phyloP scores from a whole-genome alignment of 495 filamentous ascomycete species.

The Hypoxylon trugodes region DNA sequence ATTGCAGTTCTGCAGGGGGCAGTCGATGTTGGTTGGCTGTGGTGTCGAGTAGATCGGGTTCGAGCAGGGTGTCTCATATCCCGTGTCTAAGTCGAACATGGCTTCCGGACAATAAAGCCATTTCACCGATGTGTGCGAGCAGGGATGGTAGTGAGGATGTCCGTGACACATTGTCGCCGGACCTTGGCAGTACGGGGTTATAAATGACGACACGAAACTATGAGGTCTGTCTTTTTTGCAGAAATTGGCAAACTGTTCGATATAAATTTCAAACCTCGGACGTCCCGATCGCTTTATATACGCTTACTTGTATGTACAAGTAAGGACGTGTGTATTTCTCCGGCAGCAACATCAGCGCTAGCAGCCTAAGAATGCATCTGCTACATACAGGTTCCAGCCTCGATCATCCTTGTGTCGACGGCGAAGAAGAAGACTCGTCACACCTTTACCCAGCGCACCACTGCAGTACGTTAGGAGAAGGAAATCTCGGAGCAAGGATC shows the following conservation, averaged over 20 bases:
- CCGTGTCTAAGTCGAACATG: conserved; percentile 50
- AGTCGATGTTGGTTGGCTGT: conserved; percentile 48
- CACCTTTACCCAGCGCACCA: conserved; percentile 16
- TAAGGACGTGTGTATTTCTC: conserved; percentile 33
- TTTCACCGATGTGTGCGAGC: conserved; percentile 52
- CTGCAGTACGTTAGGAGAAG: conserved; percentile 27
- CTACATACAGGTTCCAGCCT: conserved; percentile 39
- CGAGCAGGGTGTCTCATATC: conserved; percentile 51
- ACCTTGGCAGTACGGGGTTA: not conserved
- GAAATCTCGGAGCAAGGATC: conserved; percentile 28
- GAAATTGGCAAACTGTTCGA: conserved; percentile 2
- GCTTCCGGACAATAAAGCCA: conserved; percentile 57
- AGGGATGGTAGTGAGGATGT: conserved; percentile 52
- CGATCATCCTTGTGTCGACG: conserved; percentile 41
- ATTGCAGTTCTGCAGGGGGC: conserved; percentile 53
- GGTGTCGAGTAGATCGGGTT: conserved; percentile 51
- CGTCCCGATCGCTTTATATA: conserved; percentile 33
- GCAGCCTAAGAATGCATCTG: conserved; percentile 10
- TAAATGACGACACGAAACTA: conserved; percentile 10
- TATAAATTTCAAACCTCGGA: conserved; percentile 11
- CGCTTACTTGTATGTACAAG: conserved; percentile 18
- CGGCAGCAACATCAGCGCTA: conserved; percentile 20
- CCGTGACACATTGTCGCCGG: conserved; percentile 53
- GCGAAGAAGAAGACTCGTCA: conserved; percentile 22
- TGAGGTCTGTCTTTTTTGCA: conserved; percentile 13